These are phyloP conservation scores for Penicillium goetzii DNA, from an alignment of 495 filamentous ascomycete genomes.

Conservation along the genomic window DNA sequence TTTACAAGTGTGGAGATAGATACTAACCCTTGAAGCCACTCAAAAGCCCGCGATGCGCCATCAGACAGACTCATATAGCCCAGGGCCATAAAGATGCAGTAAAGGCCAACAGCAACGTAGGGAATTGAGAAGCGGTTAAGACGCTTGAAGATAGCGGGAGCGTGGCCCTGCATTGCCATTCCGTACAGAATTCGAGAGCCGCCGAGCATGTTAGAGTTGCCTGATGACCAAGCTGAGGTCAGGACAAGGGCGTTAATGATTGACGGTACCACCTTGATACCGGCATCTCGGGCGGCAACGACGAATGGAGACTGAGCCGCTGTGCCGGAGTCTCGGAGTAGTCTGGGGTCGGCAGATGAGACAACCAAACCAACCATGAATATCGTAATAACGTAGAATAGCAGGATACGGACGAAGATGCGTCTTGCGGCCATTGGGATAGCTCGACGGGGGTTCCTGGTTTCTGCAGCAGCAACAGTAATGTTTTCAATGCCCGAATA, in stretches of 20 bases:
- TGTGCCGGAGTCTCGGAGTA: conserved; percentile 44
- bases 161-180: conserved; percentile 46
- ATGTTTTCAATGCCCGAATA: conserved; percentile 59
- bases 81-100: conserved; percentile 53
- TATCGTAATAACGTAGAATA: conserved; percentile 49
- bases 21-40: conserved; percentile 59
- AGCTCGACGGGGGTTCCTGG: conserved; percentile 36
- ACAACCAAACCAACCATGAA: conserved; percentile 50
- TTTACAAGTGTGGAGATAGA: conserved; percentile 57
- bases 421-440: conserved; percentile 47
- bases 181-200: conserved; percentile 51
- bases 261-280: conserved; percentile 51
- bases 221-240: conserved; percentile 49
- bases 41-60: conserved; percentile 58
- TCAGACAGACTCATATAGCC: conserved; percentile 59
- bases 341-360: conserved; percentile 48
- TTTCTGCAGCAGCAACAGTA: conserved; percentile 53
- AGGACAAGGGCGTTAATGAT: conserved; percentile 54
- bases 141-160: conserved; percentile 48
- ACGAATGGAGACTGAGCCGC: conserved; percentile 56
- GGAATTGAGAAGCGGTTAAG: conserved; percentile 65
- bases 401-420: conserved; percentile 44
- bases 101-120: conserved; percentile 54
- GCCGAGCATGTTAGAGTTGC: conserved; percentile 52
- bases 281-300: conserved; percentile 47